Evolutionary conservation across 192 early-diverging fungal species (phyloP), one percentile per base, ranked within the genome.

Genomic region (Coemansia sp.): DNA sequence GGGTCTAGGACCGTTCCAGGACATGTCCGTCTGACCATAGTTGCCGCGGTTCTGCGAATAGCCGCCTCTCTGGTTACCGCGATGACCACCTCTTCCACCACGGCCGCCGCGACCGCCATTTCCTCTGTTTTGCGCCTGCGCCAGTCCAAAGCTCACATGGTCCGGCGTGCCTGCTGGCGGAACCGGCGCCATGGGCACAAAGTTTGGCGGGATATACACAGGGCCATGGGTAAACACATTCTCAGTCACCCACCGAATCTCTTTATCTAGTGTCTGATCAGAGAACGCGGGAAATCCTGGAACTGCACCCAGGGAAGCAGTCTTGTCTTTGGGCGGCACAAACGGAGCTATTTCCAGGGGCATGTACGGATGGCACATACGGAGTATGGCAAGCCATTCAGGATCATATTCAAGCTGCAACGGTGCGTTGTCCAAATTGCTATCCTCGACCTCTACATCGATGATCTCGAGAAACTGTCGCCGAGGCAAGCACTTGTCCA

Each of bases 401-500:
- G 87, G 81, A 63, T 93, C 92, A 64, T 97, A 97, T n/a, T 82
- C 78, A 54, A 99, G 87, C 45, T 85, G 84, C 0, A 83, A 38
- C 0, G 70, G 66, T 11, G 22, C 28, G 34, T 58, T 49, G n/a
- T 61, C 73, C 2, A 87, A 79, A 31, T 28, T 33, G 49, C 84
- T 54, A 48, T 84, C 82, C n/a, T 84, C 33, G 5, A 89, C 78
- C 64, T 93, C 85, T 4, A 88, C 48, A 10, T 70, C 66, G 17
- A 71, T 61, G 36, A 95, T 87, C 77, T 97, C 92, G 30, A 99
- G 72, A 68, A 94, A 97, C 36, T 92, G 80, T 1, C 92, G 83
- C 5, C 80, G 58, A 2, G 88, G 90, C 22, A 92, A 52, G 60
- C 97, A 99, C 60, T 98, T 98, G 80, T 99, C 97, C n/a, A 99